phyloP scores from a whole-genome alignment of 441 rosid species.

The Jatropha multifida region DNA sequence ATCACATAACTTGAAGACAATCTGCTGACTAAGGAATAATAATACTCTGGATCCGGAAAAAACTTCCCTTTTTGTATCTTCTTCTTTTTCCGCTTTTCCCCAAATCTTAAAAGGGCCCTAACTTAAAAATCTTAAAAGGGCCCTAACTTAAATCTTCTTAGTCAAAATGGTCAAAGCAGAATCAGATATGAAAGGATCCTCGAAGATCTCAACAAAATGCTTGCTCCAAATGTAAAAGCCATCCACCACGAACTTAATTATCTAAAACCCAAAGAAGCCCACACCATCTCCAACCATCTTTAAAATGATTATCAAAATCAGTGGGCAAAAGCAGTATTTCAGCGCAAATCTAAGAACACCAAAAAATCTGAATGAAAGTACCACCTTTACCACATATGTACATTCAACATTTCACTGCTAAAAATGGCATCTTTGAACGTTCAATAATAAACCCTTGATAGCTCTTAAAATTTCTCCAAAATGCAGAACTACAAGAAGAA shows the following conservation, averaged over 20 bases:
- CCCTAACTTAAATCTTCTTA: constrained; percentile 3
- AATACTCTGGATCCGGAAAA: background rate
- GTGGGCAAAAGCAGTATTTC: background rate
- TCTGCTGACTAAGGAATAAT: background rate
- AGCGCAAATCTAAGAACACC: background rate
- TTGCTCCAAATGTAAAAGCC: background rate
- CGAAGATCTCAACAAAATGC: constrained; percentile 23
- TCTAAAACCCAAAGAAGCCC: background rate
- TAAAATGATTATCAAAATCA: background rate
- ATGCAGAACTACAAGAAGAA: background rate
- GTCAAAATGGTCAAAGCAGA: constrained; percentile 19
- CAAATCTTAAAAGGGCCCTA: background rate
- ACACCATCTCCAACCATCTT: too few species aligned
- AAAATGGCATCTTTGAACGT: background rate
- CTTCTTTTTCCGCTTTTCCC: background rate
- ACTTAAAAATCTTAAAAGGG: constrained; percentile 7
- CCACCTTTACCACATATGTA: constrained; percentile 1
- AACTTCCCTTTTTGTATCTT: background rate
- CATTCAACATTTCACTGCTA: background rate
- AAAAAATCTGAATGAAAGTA: background rate
- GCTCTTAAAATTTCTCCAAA: background rate
- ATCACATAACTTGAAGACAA: background rate
- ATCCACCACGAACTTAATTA: too few species aligned
- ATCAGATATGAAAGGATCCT: constrained; percentile 12
- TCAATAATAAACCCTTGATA: background rate